Percentiles rank a stretch among this genome's conserved stretches.
Evolutionary conservation across 331 rosid species (phyloP).

Genomic region (Telfairia occidentalis): DNA sequence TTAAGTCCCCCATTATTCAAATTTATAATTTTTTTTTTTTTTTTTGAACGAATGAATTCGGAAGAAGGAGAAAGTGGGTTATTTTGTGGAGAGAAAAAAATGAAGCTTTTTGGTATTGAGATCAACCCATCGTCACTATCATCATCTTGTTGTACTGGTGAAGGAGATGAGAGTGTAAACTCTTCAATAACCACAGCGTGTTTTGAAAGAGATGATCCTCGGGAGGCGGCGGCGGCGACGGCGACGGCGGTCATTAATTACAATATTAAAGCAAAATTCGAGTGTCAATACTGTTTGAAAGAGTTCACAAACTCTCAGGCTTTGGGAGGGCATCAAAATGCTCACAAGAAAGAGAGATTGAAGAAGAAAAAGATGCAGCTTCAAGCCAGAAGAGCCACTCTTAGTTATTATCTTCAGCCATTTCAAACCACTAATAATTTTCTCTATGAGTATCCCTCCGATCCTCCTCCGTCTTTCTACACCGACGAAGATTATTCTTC

Average conservation of each 20-base stretch:
- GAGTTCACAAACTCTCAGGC: conserved; percentile 93
- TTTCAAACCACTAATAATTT: conserved; percentile 30
- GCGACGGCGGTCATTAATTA: no score
- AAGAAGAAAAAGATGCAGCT: conserved; percentile 86
- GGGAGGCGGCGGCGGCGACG: no score
- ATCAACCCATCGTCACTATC: conserved; percentile 48
- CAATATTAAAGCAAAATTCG: no score
- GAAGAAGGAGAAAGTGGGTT: conserved; percentile 1
- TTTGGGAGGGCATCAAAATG: conserved; percentile 93
- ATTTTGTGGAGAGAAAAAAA: conserved; percentile 49
- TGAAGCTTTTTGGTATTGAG: conserved; percentile 79
- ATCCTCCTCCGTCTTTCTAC: background rate
- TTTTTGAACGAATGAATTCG: no score
- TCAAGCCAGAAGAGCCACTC: conserved; percentile 69
- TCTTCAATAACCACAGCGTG: conserved; percentile 53
- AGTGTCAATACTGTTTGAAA: conserved; percentile 83
- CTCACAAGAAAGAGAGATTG: conserved; percentile 92
- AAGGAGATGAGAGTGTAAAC: conserved; percentile 74
- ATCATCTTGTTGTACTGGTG: conserved; percentile 24
- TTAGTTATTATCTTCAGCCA: conserved; percentile 58
- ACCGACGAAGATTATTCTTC: conserved; percentile 46
- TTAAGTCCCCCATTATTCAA: no score
- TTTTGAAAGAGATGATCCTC: no score
- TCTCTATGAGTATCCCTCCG: conserved; percentile 9
- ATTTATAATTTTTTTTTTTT: no score